Percentiles rank a stretch among this genome's conserved stretches.
phyloP scores from a whole-genome alignment of 495 filamentous ascomycete genomes.

The Amorphotheca resinae region DNA sequence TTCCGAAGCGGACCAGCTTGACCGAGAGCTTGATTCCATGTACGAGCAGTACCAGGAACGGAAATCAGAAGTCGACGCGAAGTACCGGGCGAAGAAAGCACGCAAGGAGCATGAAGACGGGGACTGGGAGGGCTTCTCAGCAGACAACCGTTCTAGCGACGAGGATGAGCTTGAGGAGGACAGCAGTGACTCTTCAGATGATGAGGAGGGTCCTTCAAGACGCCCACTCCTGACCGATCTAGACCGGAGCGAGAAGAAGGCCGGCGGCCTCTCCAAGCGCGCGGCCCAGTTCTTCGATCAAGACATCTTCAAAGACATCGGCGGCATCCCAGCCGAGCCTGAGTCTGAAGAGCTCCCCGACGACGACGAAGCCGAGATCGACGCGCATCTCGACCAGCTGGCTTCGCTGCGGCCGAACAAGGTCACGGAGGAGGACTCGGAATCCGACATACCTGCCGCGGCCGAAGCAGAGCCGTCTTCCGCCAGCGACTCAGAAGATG shows the following conservation, averaged over 20 bases:
- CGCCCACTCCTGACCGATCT: conserved; percentile 40
- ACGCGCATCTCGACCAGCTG: conserved; percentile 22
- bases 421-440: conserved; percentile 26
- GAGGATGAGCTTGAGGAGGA: conserved; percentile 45
- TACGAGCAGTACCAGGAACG: conserved; percentile 79
- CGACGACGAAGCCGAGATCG: conserved; percentile 36
- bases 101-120: conserved; percentile 72
- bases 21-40: conserved; percentile 70
- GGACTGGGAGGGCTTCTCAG: conserved; percentile 87
- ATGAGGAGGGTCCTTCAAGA: conserved; percentile 28
- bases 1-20: conserved; percentile 68
- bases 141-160: conserved; percentile 44
- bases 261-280: conserved; percentile 58
- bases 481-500: conserved; percentile 32
- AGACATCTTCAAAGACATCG: conserved; percentile 81
- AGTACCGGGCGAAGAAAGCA: conserved; percentile 77
- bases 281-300: conserved; percentile 88
- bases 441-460: conserved; percentile 20
- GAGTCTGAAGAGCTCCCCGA: conserved; percentile 32
- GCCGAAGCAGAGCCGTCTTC: conserved; percentile 27
- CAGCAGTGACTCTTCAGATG: conserved; percentile 41
- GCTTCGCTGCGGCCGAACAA: conserved; percentile 13
- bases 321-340: conserved; percentile 39
- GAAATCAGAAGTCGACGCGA: conserved; percentile 66
- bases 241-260: conserved; percentile 30